These are phyloP conservation scores for slime mould (Dictyostelium discoideum) DNA, from an alignment of 78 protist species.

Conservation along the genomic window DNA sequence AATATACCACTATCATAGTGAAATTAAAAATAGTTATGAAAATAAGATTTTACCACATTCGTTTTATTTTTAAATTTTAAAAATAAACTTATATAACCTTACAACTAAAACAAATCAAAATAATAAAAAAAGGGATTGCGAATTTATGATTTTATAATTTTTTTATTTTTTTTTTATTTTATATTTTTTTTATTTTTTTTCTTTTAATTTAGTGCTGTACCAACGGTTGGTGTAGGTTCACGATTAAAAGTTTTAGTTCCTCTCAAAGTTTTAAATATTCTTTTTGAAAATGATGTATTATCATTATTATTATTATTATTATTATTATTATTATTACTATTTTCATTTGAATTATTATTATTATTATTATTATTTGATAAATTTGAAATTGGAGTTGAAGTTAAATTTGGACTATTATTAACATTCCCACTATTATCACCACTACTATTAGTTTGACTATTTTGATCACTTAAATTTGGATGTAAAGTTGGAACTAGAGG, in stretches of 20 bases:
- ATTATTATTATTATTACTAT: too few species aligned
- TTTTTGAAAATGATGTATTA: background rate
- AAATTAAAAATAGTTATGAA: too few species aligned
- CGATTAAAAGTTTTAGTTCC: background rate
- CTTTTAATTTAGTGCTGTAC: background rate
- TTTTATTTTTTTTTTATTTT: background rate
- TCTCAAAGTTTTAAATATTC: constrained; percentile 9
- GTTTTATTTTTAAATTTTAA: too few species aligned
- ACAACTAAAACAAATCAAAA: too few species aligned
- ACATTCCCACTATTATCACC: background rate
- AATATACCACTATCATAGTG: too few species aligned
- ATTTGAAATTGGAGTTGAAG: background rate
- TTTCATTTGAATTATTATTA: background rate
- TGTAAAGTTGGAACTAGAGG: background rate
- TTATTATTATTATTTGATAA: background rate
- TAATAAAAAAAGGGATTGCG: too few species aligned
- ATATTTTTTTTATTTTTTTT: background rate
- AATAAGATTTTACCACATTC: too few species aligned
- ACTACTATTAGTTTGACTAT: background rate
- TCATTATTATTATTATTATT: background rate
- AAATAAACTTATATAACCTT: too few species aligned
- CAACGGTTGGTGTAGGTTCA: background rate
- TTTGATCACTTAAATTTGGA: background rate
- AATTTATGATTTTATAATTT: too few species aligned
- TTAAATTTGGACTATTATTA: background rate